Percentiles rank a stretch among this genome's conserved stretches.
These are phyloP conservation scores for Acanthamoeba healyi DNA, from an alignment of 208 protist species.

Conservation along the genomic window DNA sequence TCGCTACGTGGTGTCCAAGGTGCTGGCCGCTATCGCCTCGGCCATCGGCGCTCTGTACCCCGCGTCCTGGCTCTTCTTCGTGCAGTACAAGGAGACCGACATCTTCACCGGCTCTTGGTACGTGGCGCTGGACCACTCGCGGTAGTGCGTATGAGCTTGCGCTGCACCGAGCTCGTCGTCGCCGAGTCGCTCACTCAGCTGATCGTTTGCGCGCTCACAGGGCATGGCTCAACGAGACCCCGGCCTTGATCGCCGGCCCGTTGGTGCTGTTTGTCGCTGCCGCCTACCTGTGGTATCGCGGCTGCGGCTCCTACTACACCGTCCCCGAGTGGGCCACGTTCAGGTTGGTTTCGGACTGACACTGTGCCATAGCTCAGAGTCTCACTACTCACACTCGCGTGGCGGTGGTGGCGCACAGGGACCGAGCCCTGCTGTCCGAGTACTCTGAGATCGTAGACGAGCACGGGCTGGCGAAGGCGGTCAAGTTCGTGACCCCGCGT, in stretches of 20 bases:
- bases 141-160: no score
- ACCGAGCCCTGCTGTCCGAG: background rate
- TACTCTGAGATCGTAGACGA: conserved; percentile 18
- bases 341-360: background rate
- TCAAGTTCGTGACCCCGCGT: background rate
- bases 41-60: conserved; percentile 15
- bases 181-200: background rate
- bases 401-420: background rate
- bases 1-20: background rate
- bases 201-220: background rate
- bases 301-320: background rate
- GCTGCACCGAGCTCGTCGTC: no score
- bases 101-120: background rate
- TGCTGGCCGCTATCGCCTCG: background rate
- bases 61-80: conserved; percentile 20
- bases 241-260: background rate
- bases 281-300: background rate
- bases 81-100: background rate
- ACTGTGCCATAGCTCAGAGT: no score
- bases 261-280: background rate
- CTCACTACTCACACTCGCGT: no score
- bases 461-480: background rate
- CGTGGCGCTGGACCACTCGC: no score
- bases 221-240: background rate
- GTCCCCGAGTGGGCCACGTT: background rate